These are phyloP conservation scores for Cerioporus squamosus DNA, from an alignment of 1,284 basidiomycete species.

Conservation along the genomic window DNA sequence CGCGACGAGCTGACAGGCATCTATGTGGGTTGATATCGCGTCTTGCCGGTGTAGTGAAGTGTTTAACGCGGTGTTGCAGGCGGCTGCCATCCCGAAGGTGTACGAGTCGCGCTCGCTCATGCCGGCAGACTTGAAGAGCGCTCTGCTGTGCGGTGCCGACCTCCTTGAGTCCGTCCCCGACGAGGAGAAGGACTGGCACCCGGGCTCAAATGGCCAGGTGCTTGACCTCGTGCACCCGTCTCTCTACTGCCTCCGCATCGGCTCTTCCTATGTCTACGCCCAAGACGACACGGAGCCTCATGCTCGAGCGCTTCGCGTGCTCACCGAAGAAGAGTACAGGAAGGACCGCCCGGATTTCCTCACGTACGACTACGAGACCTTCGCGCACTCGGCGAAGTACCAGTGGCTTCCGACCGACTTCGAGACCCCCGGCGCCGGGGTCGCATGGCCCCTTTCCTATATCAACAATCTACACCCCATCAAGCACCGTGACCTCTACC, in stretches of 20 bases:
- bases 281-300: no score
- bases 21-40: slow-evolving; percentile 28
- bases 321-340: no score
- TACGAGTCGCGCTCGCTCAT: not conserved
- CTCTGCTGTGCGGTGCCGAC: not conserved
- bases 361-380: not conserved
- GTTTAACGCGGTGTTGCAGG: not conserved
- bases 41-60: no score
- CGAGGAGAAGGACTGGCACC: not conserved
- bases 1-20: not conserved
- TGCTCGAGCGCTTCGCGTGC: no score
- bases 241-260: not conserved
- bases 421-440: slow-evolving; percentile 1
- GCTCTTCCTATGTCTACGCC: no score
- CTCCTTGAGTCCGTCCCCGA: not conserved
- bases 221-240: not conserved
- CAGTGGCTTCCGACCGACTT: slow-evolving; percentile 17
- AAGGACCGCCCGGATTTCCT: no score
- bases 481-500: not conserved
- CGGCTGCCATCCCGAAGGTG: not conserved
- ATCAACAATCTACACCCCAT: slow-evolving; percentile 13
- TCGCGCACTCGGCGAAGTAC: not conserved
- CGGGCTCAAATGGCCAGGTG: not conserved
- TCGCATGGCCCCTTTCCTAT: not conserved
- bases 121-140: not conserved